Evolutionary conservation across 495 filamentous ascomycete species (phyloP).

Genomic region (Aspergillus saccharolyticus): DNA sequence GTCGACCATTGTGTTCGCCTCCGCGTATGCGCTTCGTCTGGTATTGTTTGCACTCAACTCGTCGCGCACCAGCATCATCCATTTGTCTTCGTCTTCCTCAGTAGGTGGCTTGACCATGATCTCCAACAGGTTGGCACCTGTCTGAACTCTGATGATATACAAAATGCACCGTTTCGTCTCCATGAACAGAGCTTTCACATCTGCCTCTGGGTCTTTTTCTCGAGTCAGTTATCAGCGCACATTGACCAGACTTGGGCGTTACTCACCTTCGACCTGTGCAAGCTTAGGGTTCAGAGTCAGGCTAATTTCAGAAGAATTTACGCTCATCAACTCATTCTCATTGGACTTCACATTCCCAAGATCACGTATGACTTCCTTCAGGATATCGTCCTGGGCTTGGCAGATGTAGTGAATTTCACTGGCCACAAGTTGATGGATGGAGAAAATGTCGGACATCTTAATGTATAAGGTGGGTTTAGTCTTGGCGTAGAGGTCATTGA

Average conservation of each 20-base stretch:
- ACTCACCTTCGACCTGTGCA: constrained; percentile 71
- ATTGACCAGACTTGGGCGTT: background rate
- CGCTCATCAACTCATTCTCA: constrained; percentile 83
- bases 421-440: constrained; percentile 84
- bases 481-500: constrained; percentile 93
- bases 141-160: constrained; percentile 96
- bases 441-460: constrained; percentile 96
- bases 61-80: constrained; percentile 76
- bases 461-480: constrained; percentile 96
- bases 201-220: constrained; percentile 72
- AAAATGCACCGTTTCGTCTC: constrained; percentile 96
- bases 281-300: constrained; percentile 88
- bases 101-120: constrained; percentile 89
- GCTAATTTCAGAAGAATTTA: constrained; percentile 84
- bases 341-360: constrained; percentile 93
- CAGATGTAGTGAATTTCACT: constrained; percentile 72
- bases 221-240: constrained; percentile 9
- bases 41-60: constrained; percentile 67
- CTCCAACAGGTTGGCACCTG: constrained; percentile 85
- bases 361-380: constrained; percentile 87
- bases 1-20: constrained; percentile 78
- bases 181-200: constrained; percentile 88
- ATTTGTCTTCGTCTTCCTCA: constrained; percentile 82
- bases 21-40: constrained; percentile 81
- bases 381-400: constrained; percentile 74